Evolutionary conservation across 345 rosid genomes (phyloP), one percentile per base, ranked within the genome.

Genomic region (Iberis pinnata): DNA sequence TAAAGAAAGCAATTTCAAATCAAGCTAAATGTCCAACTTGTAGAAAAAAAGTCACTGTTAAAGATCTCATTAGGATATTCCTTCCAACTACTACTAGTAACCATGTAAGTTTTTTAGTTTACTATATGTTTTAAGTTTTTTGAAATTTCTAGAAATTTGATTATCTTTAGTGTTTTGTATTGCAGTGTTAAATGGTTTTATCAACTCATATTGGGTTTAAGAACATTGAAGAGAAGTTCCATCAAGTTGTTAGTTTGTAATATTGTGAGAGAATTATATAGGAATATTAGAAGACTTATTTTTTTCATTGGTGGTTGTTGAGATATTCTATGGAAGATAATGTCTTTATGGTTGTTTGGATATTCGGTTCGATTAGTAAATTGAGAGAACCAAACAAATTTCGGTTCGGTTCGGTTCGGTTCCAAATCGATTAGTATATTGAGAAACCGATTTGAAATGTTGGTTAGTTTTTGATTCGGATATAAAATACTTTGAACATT

Each of bases 1-100:
- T 93, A 24, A 75, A 35, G 77, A 50, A 56, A 20, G 97, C 92
- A 2, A 59, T 88, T 27, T 52, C 76, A 38, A 12, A 39, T 15
- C 88, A 83, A 71, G 67, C 63, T 20, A 85, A 80, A 71, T 93
- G 99, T 61, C 99, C 97, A 2, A 79, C 97, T 0, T 93, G 99
- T 72, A 62, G 99, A 75, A 88, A 93, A 71, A 80, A 56, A 38
- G 76, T 85, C 11, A 49, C 69, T n/a, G 46, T 18, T 19, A 88
- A 70, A 60, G 87, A 79, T 18, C 80, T 93, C 53, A 83, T 86
- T 42, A 73, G 99, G 64, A 81, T 93, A 53, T 88, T 81, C 76
- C 95, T 93, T 60, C 99, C 99, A 47, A 58, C 92, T 22, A 71
- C 81, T 19, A 59, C 38, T 19, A 62, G 32, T 36, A 37, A 27